Evolutionary conservation across 208 protist species (phyloP), one percentile per base, ranked within the genome.

Genomic region (Trypanosoma mega): DNA sequence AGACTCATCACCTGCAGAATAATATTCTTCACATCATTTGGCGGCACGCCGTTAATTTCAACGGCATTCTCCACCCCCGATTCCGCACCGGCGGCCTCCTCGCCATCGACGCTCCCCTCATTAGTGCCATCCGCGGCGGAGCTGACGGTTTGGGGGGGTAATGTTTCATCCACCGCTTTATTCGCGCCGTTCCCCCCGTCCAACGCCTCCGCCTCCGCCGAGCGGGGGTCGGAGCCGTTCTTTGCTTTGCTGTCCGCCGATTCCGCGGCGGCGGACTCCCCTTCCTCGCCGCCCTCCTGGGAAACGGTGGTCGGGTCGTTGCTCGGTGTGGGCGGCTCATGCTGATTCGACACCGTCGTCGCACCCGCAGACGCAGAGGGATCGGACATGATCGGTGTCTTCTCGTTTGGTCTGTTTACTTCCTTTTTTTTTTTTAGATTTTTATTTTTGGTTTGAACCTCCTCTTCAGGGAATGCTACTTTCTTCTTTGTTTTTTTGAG

Each of bases 11-110:
- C 76, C 54, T 94, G 87, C 47, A 92, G 34, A 31, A 94, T 88
- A 43, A 94, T 92, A 53, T 94, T 94, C 64, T 94, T 94, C 45
- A 94, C 87, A 51, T 92, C 84, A 53, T 87, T 94, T 39, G 71
- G 68, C 3, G 82, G 75, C 34, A 93, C 74, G 31, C 70, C 67
- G 43, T 76, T 77, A 21, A 72, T 63, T 31, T 72, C 63, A 27
- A 63, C 48, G 6, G 55, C 21, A 23, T 74, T 55, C 16, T 78
- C 70, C 6, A 24, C 37, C 12, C 48, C 51, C 21, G 50, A 16
- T 43, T 71, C 49, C 12, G 27, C 24, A 48, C 18, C 47, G 33
- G 18, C 46, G 18, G 66, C 51, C 27, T 50, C 60, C 7, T 62
- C 52, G 11, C 31, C 49, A 26, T 64, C 65, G 1, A 24, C 50